Percentiles rank a stretch among this genome's conserved stretches.
Conservation (phyloP, 139 green algal species). For the Dunaliella primolecta region DNA sequence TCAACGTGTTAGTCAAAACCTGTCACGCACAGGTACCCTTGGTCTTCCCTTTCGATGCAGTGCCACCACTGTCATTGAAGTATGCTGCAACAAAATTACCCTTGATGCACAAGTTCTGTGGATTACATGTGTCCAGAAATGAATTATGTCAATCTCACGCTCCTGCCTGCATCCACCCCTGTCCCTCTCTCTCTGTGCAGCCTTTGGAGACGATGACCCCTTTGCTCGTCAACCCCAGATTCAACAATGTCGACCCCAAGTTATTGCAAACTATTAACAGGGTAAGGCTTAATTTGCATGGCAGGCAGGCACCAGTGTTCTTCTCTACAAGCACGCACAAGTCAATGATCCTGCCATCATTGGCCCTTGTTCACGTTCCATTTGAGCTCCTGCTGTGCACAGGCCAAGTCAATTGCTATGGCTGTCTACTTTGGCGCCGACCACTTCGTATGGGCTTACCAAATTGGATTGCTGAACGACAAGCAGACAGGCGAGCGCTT, state of each 20-base stretch:
- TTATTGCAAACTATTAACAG: slow-evolving; percentile 75
- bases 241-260: slow-evolving; percentile 63
- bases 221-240: slow-evolving; percentile 63
- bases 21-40: background rate
- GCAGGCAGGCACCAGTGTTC: no score
- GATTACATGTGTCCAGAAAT: no score
- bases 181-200: slow-evolving; percentile 43
- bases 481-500: slow-evolving; percentile 59
- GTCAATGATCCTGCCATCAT: no score
- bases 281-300: slow-evolving; percentile 36
- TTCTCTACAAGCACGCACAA: no score
- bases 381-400: no score
- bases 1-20: background rate
- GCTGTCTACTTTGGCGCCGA: slow-evolving; percentile 91
- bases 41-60: background rate
- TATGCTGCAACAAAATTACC: background rate
- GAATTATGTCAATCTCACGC: no score
- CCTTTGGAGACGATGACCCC: slow-evolving; percentile 76
- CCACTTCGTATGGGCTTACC: slow-evolving; percentile 87
- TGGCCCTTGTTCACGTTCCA: no score
- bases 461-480: slow-evolving; percentile 78
- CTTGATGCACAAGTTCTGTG: background rate
- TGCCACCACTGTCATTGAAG: background rate
- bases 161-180: no score
- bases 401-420: slow-evolving; percentile 86